A percentile compares a stretch with the other conserved stretches of the same genome.
These are phyloP conservation scores for Terana coerulea DNA, from an alignment of 768 basidiomycete species.

Conservation along the genomic window DNA sequence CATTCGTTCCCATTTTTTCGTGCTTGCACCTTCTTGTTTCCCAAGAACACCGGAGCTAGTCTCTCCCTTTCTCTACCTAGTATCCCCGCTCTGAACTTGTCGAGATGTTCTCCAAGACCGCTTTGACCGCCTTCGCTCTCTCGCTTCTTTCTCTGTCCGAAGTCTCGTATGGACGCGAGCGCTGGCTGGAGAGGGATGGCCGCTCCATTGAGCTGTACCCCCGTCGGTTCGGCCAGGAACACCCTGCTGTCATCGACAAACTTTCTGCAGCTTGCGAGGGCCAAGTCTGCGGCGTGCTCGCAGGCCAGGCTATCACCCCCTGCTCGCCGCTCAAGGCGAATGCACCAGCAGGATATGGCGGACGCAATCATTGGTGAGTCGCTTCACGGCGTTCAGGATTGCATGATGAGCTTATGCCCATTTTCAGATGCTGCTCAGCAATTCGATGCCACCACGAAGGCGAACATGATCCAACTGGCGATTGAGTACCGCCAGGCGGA, in stretches of 20 bases:
- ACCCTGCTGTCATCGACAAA: conserved; percentile 43
- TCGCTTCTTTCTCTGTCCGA: conserved; percentile 21
- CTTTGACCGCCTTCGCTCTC: conserved; percentile 14
- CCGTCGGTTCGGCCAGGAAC: conserved; percentile 50
- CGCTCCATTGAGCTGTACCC: conserved; percentile 44
- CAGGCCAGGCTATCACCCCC: conserved; percentile 48
- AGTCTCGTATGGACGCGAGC: conserved; percentile 29
- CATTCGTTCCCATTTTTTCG: conserved; percentile 18
- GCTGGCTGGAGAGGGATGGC: conserved; percentile 46
- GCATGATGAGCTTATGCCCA: not conserved
- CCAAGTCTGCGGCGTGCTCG: conserved; percentile 44
- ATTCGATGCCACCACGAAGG: conserved; percentile 47
- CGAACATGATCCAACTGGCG: conserved; percentile 50
- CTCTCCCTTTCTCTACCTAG: not conserved
- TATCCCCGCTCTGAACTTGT: conserved; percentile 3
- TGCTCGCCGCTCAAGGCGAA: conserved; percentile 48
- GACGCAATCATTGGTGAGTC: conserved; percentile 53
- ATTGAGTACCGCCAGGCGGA: conserved; percentile 50
- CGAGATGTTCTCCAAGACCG: conserved; percentile 22
- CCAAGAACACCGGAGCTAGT: not conserved
- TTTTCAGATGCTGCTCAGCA: conserved; percentile 45
- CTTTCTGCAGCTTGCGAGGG: conserved; percentile 45
- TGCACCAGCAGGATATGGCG: conserved; percentile 58
- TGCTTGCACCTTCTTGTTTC: conserved; percentile 20
- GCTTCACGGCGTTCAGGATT: not conserved